Evolutionary conservation across 192 early-diverging fungal species (phyloP), one percentile per base, ranked within the genome.

Genomic region (Tieghemiomyces parasiticus): DNA sequence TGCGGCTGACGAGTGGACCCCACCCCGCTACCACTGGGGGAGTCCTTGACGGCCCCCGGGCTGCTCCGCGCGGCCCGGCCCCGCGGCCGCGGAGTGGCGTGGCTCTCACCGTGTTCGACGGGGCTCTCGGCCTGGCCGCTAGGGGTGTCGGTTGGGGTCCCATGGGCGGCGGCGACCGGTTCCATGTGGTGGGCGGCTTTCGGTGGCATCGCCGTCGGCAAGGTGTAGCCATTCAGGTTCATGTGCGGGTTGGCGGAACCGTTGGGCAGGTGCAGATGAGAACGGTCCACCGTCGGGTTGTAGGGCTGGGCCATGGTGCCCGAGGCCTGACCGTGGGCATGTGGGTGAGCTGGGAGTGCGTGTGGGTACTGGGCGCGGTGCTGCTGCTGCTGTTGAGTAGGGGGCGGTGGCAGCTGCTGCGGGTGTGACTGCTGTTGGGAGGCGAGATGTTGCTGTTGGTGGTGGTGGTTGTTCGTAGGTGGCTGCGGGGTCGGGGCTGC

Each of bases 321-420:
- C n/a, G n/a, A n/a, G n/a, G n/a, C n/a, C n/a, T n/a, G n/a, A n/a
- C n/a, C n/a, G n/a, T n/a, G n/a, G n/a, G n/a, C n/a, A n/a, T n/a
- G n/a, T n/a, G n/a, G n/a, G n/a, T 42, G 44, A 26, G 38, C 45
- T 19, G 34, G 35, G 8, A 38, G 52, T 30, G 20, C 32, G 16
- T 61, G 64, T 2, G 60, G 65, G 30, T 58, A 47, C 31, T 59
- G 58, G 20, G 60, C 38, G 32, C 60, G 63, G 32, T 65, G 71
- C 35, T 60, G 60, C n/a, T n/a, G n/a, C n/a, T 65, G 65, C 44
- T 63, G 70, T 34, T 69, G 65, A 14, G 56, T 63, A 19, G 58
- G 64, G 42, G 68, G 66, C 14, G 33, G 29, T 33, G 69, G 62
- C 29, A 67, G 63, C 0, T 65, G 56, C n/a, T n/a, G n/a, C n/a